phyloP scores from a whole-genome alignment of 2,329 filamentous ascomycete genomes.

The Alternaria atra region DNA sequence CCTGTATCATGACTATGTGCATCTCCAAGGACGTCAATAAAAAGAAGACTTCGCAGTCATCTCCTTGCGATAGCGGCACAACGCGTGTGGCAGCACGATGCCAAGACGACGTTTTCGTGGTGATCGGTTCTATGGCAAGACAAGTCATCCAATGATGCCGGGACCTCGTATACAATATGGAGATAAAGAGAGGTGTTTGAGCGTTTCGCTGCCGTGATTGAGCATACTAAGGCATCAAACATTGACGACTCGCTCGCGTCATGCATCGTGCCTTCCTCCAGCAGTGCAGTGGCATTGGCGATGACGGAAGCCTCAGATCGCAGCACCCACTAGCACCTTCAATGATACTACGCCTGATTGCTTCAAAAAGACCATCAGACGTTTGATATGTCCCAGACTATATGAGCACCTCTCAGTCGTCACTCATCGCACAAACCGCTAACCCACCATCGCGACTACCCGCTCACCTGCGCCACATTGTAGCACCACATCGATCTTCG shows the following conservation, averaged over 20 bases:
- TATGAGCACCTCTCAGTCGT: neutral
- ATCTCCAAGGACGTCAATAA: neutral
- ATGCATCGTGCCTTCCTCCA: conserved; percentile 15
- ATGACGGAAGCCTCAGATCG: neutral
- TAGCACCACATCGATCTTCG: conserved; percentile 30
- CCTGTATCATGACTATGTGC: neutral
- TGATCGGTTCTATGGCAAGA: neutral
- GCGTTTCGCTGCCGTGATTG: neutral
- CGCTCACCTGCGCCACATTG: conserved; percentile 32
- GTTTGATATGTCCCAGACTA: neutral
- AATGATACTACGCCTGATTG: neutral
- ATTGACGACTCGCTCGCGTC: neutral
- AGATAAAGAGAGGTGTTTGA: neutral
- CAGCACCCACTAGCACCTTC: neutral
- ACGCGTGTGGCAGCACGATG: neutral
- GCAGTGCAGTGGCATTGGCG: neutral
- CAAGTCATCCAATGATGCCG: neutral
- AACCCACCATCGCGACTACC: conserved; percentile 21
- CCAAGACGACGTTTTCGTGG: neutral
- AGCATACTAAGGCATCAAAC: neutral
- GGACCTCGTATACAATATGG: neutral
- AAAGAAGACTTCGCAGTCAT: neutral
- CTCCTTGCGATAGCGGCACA: neutral
- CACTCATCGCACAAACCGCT: conserved; percentile 35
- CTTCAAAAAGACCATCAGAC: neutral